Evolutionary conservation across 2,329 filamentous ascomycete species (phyloP), one percentile per base, ranked within the genome.

Genomic region (Acarospora socialis): DNA sequence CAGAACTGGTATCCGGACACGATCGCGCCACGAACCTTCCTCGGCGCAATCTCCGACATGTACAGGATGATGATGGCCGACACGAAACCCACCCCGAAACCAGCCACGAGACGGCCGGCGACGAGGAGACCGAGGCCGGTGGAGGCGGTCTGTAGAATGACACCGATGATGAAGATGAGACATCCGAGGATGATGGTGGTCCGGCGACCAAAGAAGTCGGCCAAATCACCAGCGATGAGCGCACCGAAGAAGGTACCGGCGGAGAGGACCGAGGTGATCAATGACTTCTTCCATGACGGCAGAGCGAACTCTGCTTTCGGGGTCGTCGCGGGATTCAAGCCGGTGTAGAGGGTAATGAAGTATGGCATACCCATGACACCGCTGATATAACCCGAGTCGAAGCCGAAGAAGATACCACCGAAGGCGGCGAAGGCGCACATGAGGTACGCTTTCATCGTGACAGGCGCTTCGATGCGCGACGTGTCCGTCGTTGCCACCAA

Each of bases 201-300:
- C 13, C 76, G 71, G 44, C 79, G 73, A 39, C 78, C 78, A 23
- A 81, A 64, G 34, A 52, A 56, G 45, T 83, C 78, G 15, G 70
- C 73, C 23, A 81, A 46, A 32, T 73, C 62, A 7, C 71, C 68
- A 0, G 70, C 72, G 7, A 50, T 54, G 13, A 84, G 63, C 9
- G 78, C 70, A 23, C 80, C 80, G 42, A 83, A 76, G 56, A 84
- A 84, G 19, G 79, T 83, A 35, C 79, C 79, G 18, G 74, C 75
- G 1, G 77, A 82, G 12, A 84, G 65, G 43, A 83, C 82, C 5
- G 78, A 81, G 21, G 81, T 77, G 37, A 80, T 73, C 23, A 73
- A 60, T 26, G 70, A 62, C 41, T 72, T 63, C 1, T 61, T 15
- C 41, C 41, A 46, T 10, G 43, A 41, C 10, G 29, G 22, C 5